phyloP scores from a whole-genome alignment of 257 asterid species.

The Mentha longifolia region DNA sequence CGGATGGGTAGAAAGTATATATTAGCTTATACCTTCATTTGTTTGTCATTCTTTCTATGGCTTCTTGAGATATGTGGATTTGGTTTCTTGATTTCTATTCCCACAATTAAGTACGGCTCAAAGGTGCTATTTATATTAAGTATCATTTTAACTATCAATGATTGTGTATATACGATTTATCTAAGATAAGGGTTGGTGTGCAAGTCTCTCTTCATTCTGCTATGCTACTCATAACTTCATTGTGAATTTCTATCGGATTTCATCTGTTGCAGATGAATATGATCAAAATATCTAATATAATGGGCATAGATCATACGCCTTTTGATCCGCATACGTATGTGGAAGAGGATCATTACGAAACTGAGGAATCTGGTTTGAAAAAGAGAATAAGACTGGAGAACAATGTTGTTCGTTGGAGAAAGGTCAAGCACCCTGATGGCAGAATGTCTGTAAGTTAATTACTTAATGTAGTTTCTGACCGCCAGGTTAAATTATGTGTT shows the following conservation, averaged over 20 bases:
- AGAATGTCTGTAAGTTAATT: slow-evolving; percentile 68
- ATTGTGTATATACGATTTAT: slow-evolving; percentile 1
- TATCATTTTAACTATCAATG: not conserved
- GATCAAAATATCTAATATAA: slow-evolving; percentile 97
- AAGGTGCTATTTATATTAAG: slow-evolving; percentile 11
- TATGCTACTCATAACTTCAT: slow-evolving; percentile 19
- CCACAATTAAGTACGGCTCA: not conserved
- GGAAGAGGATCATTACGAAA: slow-evolving; percentile 85
- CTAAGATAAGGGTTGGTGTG: slow-evolving; percentile 4
- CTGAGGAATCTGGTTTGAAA: slow-evolving; percentile 92
- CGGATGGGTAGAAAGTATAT: not conserved
- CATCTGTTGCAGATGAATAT: slow-evolving; percentile 83
- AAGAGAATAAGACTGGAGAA: slow-evolving; percentile 90
- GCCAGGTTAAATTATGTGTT: slow-evolving; percentile 14
- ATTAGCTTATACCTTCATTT: slow-evolving; percentile 2
- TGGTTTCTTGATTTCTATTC: not conserved
- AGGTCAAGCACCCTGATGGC: slow-evolving; percentile 78
- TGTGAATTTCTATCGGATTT: not conserved
- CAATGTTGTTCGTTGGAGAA: slow-evolving; percentile 96
- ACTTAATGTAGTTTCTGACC: slow-evolving; percentile 18
- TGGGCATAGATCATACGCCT: slow-evolving; percentile 96
- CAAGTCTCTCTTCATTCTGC: slow-evolving; percentile 9
- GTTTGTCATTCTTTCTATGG: not conserved
- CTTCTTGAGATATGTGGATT: slow-evolving; percentile 1
- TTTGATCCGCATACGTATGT: slow-evolving; percentile 85